phyloP scores from a whole-genome alignment of 371 early-diverging fungal species.

The Apophysomyces sp. region DNA sequence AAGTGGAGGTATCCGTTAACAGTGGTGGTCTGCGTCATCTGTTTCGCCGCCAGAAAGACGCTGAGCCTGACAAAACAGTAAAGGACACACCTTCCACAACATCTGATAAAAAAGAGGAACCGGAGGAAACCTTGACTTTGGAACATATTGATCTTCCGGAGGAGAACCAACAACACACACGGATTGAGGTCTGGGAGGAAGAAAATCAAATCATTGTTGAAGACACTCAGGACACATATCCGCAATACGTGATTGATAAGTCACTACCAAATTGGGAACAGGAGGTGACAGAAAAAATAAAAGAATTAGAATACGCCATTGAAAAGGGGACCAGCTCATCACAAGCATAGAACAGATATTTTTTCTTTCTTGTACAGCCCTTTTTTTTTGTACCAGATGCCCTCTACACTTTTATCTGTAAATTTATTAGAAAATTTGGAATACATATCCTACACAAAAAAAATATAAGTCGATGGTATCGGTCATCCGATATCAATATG shows the following conservation, averaged over 20 bases:
- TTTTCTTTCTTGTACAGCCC: background rate
- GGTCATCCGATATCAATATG: no score
- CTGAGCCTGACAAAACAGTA: background rate
- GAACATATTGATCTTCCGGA: background rate
- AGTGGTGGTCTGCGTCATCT: conserved; percentile 27
- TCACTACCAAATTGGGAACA: conserved; percentile 25
- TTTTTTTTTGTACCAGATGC: background rate
- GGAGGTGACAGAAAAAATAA: conserved; percentile 17
- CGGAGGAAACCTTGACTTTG: conserved; percentile 2
- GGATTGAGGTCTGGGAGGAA: conserved; percentile 29
- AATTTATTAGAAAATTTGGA: background rate
- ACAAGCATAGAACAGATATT: background rate
- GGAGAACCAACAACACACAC: conserved; percentile 1
- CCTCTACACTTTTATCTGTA: background rate
- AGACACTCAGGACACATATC: conserved; percentile 8
- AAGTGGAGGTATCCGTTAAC: background rate
- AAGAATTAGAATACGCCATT: conserved; percentile 10
- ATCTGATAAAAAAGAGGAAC: background rate
- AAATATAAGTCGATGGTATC: no score
- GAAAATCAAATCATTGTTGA: conserved; percentile 16
- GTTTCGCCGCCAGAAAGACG: conserved; percentile 26
- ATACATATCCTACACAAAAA: background rate
- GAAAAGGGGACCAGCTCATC: background rate
- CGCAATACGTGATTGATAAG: conserved; percentile 21
- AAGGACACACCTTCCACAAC: background rate